Evolutionary conservation across 257 asterid genomes (phyloP), one percentile per base, ranked within the genome.

Genomic region (Voacanga thouarsii): DNA sequence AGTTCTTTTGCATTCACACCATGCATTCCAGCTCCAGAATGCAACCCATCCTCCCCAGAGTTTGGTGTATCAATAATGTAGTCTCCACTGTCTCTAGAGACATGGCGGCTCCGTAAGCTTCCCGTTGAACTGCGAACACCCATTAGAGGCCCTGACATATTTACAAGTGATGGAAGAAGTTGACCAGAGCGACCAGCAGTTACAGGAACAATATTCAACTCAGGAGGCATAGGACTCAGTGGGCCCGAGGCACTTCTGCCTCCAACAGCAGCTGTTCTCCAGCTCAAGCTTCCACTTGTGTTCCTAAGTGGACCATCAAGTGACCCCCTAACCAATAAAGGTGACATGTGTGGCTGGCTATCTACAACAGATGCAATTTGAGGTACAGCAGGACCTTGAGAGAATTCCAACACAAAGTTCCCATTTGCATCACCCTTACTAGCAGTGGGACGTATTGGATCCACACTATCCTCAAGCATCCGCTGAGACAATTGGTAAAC

Each of bases 231-330:
- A 44, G 99, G 94, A 81, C 90, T 96, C 85, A 96, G 82, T 57
- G 99, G 99, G 43, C 99, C 98, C 0, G 99, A 96, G 76, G 99
- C 95, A 79, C 97, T 93, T 87, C 99, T 84, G 59, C 99, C 97
- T 71, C 98, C 99, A 77, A 93, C 98, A 47, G 88, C 97, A 64
- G 98, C 92, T 28, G 99, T 96, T 83, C 99, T 87, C 99, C 99
- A 96, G 92, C 97, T 92, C 87, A 92, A 82, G 90, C 98, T 96
- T 82, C 99, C 99, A 60, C 97, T 92, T 21, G 99, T 83, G 83
- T 96, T 96, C 84, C 99, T 85, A 37, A 96, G 85, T 50, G 99
- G 99, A 60, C 97, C 99, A 50, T 96, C 99, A 66, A 96, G 94
- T 53, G 99, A 96, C 26, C 98, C 98, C 37, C 99, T 92, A 72